Conservation (phyloP, 2,329 filamentous ascomycete species). For the Leptographium lundbergii region DNA sequence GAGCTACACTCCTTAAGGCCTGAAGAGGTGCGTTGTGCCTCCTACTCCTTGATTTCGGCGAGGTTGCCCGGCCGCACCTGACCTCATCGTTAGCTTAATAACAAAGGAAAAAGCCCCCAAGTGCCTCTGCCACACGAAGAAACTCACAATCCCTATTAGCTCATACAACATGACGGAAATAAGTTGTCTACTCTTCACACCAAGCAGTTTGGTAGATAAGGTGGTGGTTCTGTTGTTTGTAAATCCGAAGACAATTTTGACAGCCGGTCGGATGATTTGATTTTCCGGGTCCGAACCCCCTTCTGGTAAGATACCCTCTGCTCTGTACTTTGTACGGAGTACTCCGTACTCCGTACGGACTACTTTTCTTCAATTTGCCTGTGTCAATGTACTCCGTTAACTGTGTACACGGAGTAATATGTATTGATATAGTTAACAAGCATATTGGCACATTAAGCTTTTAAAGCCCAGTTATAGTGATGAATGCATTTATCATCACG, state of each 20-base stretch:
- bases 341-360: too few relatives aligned
- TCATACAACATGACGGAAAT: slow-evolving; percentile 76
- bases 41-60: slow-evolving; percentile 86
- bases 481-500: too few relatives aligned
- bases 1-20: slow-evolving; percentile 1
- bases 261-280: not conserved
- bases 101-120: not conserved
- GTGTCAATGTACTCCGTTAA: too few relatives aligned
- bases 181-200: not conserved
- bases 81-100: not conserved
- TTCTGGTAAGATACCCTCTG: too few relatives aligned
- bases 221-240: not conserved
- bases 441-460: too few relatives aligned
- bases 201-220: not conserved
- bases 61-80: slow-evolving; percentile 88
- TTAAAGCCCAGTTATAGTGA: too few relatives aligned
- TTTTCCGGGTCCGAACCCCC: not conserved
- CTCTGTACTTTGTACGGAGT: too few relatives aligned
- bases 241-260: not conserved
- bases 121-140: too few relatives aligned
- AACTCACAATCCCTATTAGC: slow-evolving; percentile 80
- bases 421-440: too few relatives aligned
- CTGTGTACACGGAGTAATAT: too few relatives aligned
- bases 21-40: not conserved
- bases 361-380: too few relatives aligned